A percentile compares a stretch with the other conserved stretches of the same genome.
Evolutionary conservation across 306 rosid species (phyloP).

Genomic region (Begonia fuchsioides): DNA sequence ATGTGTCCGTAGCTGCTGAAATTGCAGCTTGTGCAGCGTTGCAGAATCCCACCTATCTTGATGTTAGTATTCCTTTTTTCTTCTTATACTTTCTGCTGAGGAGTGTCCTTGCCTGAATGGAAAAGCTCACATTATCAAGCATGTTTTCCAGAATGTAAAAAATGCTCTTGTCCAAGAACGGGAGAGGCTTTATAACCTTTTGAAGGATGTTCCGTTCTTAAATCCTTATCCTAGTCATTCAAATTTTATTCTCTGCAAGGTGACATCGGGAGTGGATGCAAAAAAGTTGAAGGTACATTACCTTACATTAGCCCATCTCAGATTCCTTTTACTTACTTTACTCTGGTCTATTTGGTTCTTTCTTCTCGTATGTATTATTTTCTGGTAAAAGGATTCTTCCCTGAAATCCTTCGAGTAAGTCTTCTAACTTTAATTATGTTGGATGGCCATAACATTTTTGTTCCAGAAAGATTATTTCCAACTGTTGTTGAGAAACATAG

Average conservation of each 20-base stretch:
- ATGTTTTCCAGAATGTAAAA: constrained; percentile 57
- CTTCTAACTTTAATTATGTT: too few species aligned
- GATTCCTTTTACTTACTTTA: too few species aligned
- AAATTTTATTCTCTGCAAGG: constrained; percentile 89
- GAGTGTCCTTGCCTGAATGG: neutral
- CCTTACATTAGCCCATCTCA: too few species aligned
- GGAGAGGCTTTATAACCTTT: constrained; percentile 50
- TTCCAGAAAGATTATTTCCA: too few species aligned
- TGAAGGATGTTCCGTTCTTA: constrained; percentile 59
- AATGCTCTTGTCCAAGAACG: constrained; percentile 71
- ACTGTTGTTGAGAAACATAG: too few species aligned
- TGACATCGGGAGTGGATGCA: constrained; percentile 66
- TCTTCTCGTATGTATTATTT: too few species aligned
- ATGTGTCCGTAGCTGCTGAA: constrained; percentile 95
- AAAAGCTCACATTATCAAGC: constrained; percentile 27
- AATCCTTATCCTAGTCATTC: constrained; percentile 82
- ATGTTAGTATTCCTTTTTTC: constrained; percentile 24
- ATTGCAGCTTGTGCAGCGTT: constrained; percentile 84
- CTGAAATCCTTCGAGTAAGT: too few species aligned
- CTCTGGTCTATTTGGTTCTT: too few species aligned
- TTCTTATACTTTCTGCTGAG: too few species aligned
- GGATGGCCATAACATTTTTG: too few species aligned
- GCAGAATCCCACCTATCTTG: constrained; percentile 74
- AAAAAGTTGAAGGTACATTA: constrained; percentile 69
- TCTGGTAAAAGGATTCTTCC: too few species aligned